Conservation (phyloP, 805 yeast genomes). For the Ogataea allantospora region DNA sequence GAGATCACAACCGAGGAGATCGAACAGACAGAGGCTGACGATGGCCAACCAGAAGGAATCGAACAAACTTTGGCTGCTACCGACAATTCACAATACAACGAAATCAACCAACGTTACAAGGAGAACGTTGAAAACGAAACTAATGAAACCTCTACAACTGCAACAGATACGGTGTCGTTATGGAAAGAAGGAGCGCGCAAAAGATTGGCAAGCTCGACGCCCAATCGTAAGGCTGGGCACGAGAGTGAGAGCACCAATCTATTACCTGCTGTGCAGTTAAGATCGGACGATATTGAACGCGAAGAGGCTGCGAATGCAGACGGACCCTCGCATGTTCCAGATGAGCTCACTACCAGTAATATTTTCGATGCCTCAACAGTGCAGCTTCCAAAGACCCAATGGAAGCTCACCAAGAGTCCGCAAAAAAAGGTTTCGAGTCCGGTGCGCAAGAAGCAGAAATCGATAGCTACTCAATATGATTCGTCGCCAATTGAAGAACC, state of each 20-base stretch:
- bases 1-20: constrained; percentile 26
- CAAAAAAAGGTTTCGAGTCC: constrained; percentile 12
- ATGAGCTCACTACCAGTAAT: constrained; percentile 22
- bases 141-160: constrained; percentile 17
- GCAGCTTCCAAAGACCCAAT: constrained; percentile 15
- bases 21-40: constrained; percentile 4
- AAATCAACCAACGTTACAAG: constrained; percentile 19
- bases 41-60: neutral
- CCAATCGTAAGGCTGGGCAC: constrained; percentile 16
- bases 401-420: constrained; percentile 19
- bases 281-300: constrained; percentile 18
- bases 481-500: constrained; percentile 37
- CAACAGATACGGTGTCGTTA: constrained; percentile 19
- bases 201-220: constrained; percentile 22
- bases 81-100: constrained; percentile 12
- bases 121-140: constrained; percentile 14
- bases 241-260: constrained; percentile 10
- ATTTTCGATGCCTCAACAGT: constrained; percentile 20
- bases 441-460: constrained; percentile 18
- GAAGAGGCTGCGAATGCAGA: constrained; percentile 11
- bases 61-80: constrained; percentile 14
- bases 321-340: constrained; percentile 2
- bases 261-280: constrained; percentile 20
- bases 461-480: constrained; percentile 28
- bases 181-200: constrained; percentile 21